phyloP scores from a whole-genome alignment of 106 monocot genomes.

The Chionographis japonica region DNA sequence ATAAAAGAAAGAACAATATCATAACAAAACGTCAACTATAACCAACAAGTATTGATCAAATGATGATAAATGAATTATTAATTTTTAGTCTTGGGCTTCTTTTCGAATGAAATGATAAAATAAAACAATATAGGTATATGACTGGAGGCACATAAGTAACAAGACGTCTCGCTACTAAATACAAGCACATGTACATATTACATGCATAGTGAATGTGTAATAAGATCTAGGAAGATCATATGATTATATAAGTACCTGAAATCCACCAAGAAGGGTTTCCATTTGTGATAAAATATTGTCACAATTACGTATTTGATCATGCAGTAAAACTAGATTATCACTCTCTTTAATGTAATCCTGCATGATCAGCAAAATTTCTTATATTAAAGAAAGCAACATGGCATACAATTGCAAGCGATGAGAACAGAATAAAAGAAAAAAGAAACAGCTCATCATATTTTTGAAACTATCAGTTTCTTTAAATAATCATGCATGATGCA shows the following conservation, averaged over 20 bases:
- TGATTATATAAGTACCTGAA: constrained; percentile 61
- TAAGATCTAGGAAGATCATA: not conserved
- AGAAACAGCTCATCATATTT: not conserved
- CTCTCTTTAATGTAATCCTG: constrained; percentile 98
- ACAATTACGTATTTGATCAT: constrained; percentile 95
- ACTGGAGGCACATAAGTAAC: no score
- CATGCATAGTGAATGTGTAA: not conserved
- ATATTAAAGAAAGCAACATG: not conserved
- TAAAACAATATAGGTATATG: no score
- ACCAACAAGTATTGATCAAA: no score
- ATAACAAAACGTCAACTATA: no score
- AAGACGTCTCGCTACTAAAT: no score
- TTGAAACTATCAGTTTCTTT: not conserved
- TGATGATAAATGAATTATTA: no score
- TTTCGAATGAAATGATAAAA: no score
- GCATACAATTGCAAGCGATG: not conserved
- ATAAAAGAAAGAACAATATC: no score
- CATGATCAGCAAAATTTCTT: constrained; percentile 11
- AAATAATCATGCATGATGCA: no score
- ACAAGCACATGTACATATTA: not conserved
- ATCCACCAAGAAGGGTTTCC: constrained; percentile 92
- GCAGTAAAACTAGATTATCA: constrained; percentile 84
- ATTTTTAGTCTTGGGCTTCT: no score
- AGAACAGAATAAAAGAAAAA: not conserved
- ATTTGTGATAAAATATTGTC: constrained; percentile 95